Evolutionary conservation across 352 stramenopile genomes (phyloP).

Genomic region (Bremia lactucae): DNA sequence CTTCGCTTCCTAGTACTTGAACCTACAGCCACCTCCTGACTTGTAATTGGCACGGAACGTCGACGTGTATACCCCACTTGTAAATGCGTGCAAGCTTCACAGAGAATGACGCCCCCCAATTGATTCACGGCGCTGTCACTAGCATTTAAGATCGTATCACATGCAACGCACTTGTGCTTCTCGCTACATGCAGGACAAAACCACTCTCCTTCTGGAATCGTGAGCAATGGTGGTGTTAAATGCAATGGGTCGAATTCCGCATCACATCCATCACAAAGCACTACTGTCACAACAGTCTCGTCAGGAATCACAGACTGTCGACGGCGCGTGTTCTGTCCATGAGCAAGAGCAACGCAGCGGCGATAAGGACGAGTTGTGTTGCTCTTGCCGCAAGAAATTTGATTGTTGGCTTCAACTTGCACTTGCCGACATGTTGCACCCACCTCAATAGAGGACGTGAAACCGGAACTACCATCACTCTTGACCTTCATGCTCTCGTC

Average conservation of each 20-base stretch:
- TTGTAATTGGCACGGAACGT: slow-evolving; percentile 1
- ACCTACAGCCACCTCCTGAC: background rate
- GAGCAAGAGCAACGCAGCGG: slow-evolving; percentile 19
- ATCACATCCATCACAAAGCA: slow-evolving; percentile 67
- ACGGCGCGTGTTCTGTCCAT: slow-evolving; percentile 16
- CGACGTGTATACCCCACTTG: slow-evolving; percentile 21
- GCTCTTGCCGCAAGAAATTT: slow-evolving; percentile 24
- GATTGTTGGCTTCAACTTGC: slow-evolving; percentile 27
- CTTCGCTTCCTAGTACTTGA: slow-evolving; percentile 13
- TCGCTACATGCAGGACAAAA: slow-evolving; percentile 27
- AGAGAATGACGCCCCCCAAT: slow-evolving; percentile 20
- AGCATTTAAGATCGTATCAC: slow-evolving; percentile 19
- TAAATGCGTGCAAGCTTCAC: slow-evolving; percentile 25
- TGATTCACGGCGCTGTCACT: slow-evolving; percentile 6
- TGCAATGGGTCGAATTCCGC: slow-evolving; percentile 42
- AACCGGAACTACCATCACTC: slow-evolving; percentile 18
- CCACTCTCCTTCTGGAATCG: slow-evolving; percentile 43
- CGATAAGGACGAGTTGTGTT: slow-evolving; percentile 17
- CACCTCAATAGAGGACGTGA: slow-evolving; percentile 35
- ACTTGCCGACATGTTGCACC: slow-evolving; percentile 50
- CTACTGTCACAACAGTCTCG: slow-evolving; percentile 25
- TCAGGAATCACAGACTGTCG: slow-evolving; percentile 5
- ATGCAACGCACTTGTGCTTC: slow-evolving; percentile 20
- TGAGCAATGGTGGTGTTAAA: slow-evolving; percentile 33
- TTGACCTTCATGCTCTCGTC: slow-evolving; percentile 1